Evolutionary conservation across 495 filamentous ascomycete genomes (phyloP), one percentile per base, ranked within the genome.

Genomic region (Penicillium crystallinum): DNA sequence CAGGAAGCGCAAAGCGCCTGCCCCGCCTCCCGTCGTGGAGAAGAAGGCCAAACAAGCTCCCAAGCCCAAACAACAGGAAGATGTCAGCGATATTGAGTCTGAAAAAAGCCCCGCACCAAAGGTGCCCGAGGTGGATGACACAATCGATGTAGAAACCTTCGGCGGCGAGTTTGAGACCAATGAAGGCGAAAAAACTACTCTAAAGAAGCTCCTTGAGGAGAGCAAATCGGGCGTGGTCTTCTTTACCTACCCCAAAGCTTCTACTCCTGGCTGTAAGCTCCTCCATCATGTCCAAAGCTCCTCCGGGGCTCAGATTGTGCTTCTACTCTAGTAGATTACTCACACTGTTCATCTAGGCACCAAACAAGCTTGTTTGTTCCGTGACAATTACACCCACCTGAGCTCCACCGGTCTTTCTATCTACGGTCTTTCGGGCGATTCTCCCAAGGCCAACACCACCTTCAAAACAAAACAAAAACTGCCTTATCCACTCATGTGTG

Each of bases 231-330:
- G 93, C 18, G 87, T 97, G 19, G 88, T 95, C 14, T 68, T 98
- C 27, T 97, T 98, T 67, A 96, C 90, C 30, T 98, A 97, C 65
- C 93, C 93, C 27, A 95, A 87, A 75, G 93, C 93, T 52, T 92
- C 87, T 10, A 98, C 93, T 23, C 88, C 88, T 23, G 93, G 95
- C 50, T 98, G 93, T 96, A 85, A 81, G 90, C 81, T 27, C 6
- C 30, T 41, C 40, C 35, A 1, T 33, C 31, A 47, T 40, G 2
- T 31, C 14, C 5, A 22, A 17, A 21, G 17, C 29, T 45, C 17
- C 18, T 19, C 14, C 11, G 42, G 25, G 25, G n/a, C 11, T 8
- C 33, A n/a, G 35, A n/a, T 29, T 27, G 22, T 21, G 17, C 43
- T 29, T 10, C 18, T 42, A 19, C 21, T 41, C n/a, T 17, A 37